Evolutionary conservation across 75 land plant genomes (phyloP), one percentile per base, ranked within the genome.

Genomic region (Cupressus sempervirens): DNA sequence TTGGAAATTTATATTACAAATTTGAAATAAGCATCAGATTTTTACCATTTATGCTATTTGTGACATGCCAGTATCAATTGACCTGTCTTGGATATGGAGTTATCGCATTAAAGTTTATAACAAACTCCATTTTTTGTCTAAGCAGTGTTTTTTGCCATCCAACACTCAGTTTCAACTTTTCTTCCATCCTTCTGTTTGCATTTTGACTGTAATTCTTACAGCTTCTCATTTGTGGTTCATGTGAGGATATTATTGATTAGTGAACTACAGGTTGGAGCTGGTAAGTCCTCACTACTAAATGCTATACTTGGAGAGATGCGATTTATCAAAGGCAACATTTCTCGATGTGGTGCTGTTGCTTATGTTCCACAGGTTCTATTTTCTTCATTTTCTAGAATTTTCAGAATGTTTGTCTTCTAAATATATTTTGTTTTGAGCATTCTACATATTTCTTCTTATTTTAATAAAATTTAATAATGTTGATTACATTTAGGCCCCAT

Each of bases 241-340:
- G 6, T 54, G 23, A 48, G 1, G 41, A 81, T 83, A 20, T 53
- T 87, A 50, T 84, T 46, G 40, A 8, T 67, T 32, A 82, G 83
- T 89, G 88, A 92, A 89, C 15, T 53, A 11, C 83, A 89, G 91
- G 88, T 96, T 84, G 98, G 96, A 82, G 89, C 94, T 16, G 98
- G 99, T 18, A 97, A 97, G 76, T 93, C 96, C 83, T 97, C 99
- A 29, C 80, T 97, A 53, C 83, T 96, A 56, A 88, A 88, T 86
- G 88, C 94, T 30, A 86, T 94, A 86, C 89, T 97, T 29, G 91
- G 95, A 75, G 99, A 97, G 85, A 96, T 92, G 92, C 82, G 83
- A 56, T 85, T 88, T 36, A 52, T 91, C 35, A 52, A 54, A 76
- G 91, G 88, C 41, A 14, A 74, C n/a, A 46, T 84, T n/a, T 76